Evolutionary conservation across 2,329 filamentous ascomycete species (phyloP).

Genomic region (Curvularia hawaiiensis): DNA sequence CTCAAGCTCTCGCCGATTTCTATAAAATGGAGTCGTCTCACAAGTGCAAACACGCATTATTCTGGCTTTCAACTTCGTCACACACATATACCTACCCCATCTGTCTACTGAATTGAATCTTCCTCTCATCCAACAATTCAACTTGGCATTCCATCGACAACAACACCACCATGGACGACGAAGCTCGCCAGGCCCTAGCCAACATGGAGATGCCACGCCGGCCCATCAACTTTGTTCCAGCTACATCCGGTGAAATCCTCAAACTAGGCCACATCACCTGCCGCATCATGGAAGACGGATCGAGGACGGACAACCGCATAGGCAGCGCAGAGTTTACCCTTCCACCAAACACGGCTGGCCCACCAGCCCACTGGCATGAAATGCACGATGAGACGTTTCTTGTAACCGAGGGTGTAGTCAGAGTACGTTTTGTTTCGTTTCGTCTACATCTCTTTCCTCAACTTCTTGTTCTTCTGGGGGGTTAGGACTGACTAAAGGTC

Average conservation of each 20-base stretch:
- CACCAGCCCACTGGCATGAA: conserved; percentile 60
- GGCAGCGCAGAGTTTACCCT: conserved; percentile 56
- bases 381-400: conserved; percentile 64
- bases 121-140: background rate
- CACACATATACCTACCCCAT: background rate
- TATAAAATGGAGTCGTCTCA: background rate
- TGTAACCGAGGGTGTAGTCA: conserved; percentile 56
- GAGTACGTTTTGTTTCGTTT: background rate
- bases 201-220: conserved; percentile 49
- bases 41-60: background rate
- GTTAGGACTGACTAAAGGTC: background rate
- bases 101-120: background rate
- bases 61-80: background rate
- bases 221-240: conserved; percentile 56
- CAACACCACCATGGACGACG: conserved; percentile 40
- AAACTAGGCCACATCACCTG: conserved; percentile 57
- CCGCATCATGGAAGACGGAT: conserved; percentile 59
- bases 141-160: background rate
- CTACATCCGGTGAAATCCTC: conserved; percentile 55
- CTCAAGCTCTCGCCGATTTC: background rate
- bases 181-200: conserved; percentile 40
- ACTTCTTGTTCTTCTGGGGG: no score
- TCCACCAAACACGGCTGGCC: conserved; percentile 53
- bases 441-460: background rate
- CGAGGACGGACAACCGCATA: conserved; percentile 56